Conservation (phyloP, 2,329 filamentous ascomycete genomes). For the Alternaria triticimaculans region DNA sequence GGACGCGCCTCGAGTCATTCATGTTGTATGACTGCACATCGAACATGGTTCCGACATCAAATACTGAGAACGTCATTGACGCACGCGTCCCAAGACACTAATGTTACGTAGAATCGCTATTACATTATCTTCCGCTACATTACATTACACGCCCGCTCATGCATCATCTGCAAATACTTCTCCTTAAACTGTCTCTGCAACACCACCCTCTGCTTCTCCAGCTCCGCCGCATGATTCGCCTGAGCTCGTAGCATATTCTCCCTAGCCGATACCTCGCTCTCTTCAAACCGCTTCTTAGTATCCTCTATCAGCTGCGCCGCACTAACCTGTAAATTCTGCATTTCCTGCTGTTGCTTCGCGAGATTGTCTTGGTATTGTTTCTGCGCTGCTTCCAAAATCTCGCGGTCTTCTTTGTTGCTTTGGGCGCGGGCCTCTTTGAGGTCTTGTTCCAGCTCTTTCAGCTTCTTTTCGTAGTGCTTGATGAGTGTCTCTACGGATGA, state of each 20-base stretch:
- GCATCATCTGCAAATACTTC: neutral
- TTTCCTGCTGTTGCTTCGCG: conserved; percentile 1
- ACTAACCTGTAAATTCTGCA: conserved; percentile 1
- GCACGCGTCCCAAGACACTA: too few relatives aligned
- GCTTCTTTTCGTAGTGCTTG: neutral
- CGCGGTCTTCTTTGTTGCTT: neutral
- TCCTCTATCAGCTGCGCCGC: conserved; percentile 6
- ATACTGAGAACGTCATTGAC: too few relatives aligned
- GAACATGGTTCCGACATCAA: too few relatives aligned
- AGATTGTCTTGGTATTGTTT: neutral
- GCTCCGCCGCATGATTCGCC: neutral
- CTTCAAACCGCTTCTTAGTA: neutral
- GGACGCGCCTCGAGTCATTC: too few relatives aligned
- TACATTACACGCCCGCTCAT: neutral
- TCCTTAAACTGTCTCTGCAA: neutral
- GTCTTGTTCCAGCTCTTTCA: neutral
- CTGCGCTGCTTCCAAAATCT: neutral
- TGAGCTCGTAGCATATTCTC: neutral
- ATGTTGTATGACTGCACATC: too few relatives aligned
- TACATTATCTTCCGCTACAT: neutral
- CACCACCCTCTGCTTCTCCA: neutral
- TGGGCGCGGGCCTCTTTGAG: neutral
- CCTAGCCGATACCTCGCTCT: neutral
- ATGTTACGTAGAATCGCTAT: neutral
- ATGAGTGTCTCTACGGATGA: conserved; percentile 1